These are phyloP conservation scores for Eremochloa ophiuroides DNA, from an alignment of 176 grass and related monocot genomes.

Conservation along the genomic window DNA sequence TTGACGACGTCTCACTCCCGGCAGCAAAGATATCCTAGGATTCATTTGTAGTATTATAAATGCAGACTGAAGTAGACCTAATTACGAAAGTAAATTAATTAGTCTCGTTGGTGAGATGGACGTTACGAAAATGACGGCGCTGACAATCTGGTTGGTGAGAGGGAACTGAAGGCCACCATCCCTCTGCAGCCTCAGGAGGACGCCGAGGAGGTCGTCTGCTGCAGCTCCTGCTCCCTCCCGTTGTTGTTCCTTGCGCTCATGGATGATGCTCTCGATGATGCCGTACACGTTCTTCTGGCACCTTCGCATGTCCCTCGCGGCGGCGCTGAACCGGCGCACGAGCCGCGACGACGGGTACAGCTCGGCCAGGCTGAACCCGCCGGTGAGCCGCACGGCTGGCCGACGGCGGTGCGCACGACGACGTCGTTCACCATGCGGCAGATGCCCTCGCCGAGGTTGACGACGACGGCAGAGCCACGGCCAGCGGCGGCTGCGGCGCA, in stretches of 20 bases:
- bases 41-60: no score
- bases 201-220: neutral
- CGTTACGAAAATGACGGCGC: neutral
- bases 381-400: slow-evolving; percentile 7
- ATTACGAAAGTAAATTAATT: no score
- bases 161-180: neutral
- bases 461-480: fast-evolving
- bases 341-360: slow-evolving; percentile 26
- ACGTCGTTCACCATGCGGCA: slow-evolving; percentile 17
- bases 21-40: slow-evolving; percentile 12
- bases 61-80: no score
- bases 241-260: no score
- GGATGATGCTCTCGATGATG: slow-evolving; percentile 9
- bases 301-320: neutral
- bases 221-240: no score
- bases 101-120: no score
- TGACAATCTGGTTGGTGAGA: neutral
- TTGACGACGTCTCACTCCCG: slow-evolving; percentile 21
- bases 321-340: neutral
- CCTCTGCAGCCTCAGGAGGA: neutral
- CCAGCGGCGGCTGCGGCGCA: no score
- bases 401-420: slow-evolving; percentile 21
- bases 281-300: neutral
- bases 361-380: slow-evolving; percentile 29
- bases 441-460: slow-evolving; percentile 26